phyloP scores from a whole-genome alignment of 805 yeast genomes.

The Metschnikowia vanudenii region DNA sequence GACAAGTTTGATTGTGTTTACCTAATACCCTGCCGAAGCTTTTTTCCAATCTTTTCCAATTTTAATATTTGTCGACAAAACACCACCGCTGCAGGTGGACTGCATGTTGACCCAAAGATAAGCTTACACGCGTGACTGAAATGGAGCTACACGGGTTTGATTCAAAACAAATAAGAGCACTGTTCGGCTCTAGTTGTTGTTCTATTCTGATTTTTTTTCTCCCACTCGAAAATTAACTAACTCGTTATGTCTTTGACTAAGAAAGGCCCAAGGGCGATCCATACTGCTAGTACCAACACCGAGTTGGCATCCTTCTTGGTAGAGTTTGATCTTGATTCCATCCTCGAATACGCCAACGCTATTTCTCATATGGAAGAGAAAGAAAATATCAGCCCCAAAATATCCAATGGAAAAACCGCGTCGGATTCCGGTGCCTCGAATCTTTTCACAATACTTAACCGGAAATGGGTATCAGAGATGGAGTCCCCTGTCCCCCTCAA shows the following conservation, averaged over 20 bases:
- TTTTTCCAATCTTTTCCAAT: no score
- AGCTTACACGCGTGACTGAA: background rate
- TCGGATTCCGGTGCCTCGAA: background rate
- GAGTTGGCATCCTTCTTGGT: conserved; percentile 7
- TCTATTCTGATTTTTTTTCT: no score
- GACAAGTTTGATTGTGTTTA: conserved; percentile 5
- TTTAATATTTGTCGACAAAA: no score
- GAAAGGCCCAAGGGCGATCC: background rate
- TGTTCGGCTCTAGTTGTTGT: background rate
- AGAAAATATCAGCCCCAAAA: background rate
- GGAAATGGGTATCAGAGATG: conserved; percentile 6
- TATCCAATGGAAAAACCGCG: background rate
- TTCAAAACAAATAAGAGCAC: background rate
- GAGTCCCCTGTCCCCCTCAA: conserved; percentile 10
- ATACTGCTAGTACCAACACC: background rate
- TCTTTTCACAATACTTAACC: conserved; percentile 7
- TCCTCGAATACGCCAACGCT: conserved; percentile 12
- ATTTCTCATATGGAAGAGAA: background rate
- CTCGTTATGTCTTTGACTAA: no score
- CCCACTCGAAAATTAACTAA: no score
- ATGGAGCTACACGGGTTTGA: background rate
- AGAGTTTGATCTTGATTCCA: conserved; percentile 19
- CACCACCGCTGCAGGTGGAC: no score
- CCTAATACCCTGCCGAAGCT: background rate
- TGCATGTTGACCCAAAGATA: background rate